Evolutionary conservation across 2,329 filamentous ascomycete species (phyloP), one percentile per base, ranked within the genome.

Genomic region (Drechmeria coniospora): DNA sequence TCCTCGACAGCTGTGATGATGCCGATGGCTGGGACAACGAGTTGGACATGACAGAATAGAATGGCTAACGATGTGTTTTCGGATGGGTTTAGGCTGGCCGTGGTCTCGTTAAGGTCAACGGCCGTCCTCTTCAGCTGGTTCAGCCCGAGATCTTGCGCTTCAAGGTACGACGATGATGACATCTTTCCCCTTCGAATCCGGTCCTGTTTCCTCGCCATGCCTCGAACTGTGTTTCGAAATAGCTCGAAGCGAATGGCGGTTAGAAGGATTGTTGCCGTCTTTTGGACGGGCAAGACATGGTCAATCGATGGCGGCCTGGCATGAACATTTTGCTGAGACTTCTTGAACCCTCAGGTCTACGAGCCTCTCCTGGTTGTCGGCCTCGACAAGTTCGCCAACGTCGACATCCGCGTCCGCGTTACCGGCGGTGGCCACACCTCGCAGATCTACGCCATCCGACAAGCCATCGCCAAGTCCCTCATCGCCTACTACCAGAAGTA

Each of bases 31-130:
- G 20, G 20, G 10, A 21, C 5, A 11, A 21, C n/a, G n/a, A n/a
- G n/a, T n/a, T n/a, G n/a, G n/a, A n/a, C n/a, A n/a, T n/a, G n/a
- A n/a, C n/a, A n/a, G n/a, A n/a, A n/a, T n/a, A n/a, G n/a, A n/a
- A n/a, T n/a, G n/a, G n/a, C n/a, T n/a, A n/a, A n/a, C n/a, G 13
- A 23, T 15, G 10, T 17, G 18, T 16, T 2, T 29, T 34, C n/a
- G n/a, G n/a, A n/a, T n/a, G n/a, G n/a, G n/a, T n/a, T n/a, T 38
- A 59, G 57, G 46, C 57, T 46, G 57, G 57, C 40, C 48, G 49
- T 44, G 90, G 90, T 63, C 77, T 95, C 53, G 74, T 98, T 67
- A 93, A 92, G 74, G 90, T 94, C 66, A 98, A 95, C 73, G 90
- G 90, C 66, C 81, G 83, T 61, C 90, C 90, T 54, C 77, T 98